Percentiles rank a stretch among this genome's conserved stretches.
phyloP scores from a whole-genome alignment of 495 filamentous ascomycete genomes.

The Stereocaulon alpinum region DNA sequence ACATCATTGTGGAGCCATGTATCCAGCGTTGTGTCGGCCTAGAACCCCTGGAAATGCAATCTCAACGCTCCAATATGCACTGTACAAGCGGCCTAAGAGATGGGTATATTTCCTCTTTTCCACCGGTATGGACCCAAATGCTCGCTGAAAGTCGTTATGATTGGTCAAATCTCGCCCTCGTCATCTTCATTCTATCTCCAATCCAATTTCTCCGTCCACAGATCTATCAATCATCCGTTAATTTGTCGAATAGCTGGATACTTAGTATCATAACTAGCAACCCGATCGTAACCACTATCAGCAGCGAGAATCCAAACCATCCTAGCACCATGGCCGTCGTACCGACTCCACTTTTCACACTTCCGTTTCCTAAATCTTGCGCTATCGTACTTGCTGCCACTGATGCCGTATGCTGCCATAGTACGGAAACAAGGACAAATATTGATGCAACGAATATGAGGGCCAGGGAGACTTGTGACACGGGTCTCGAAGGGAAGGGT shows the following conservation, averaged over 20 bases:
- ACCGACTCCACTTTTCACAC: slow-evolving; percentile 77
- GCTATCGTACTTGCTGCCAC: slow-evolving; percentile 88
- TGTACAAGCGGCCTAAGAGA: slow-evolving; percentile 13
- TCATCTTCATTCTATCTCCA: background rate
- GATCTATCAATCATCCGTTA: slow-evolving; percentile 38
- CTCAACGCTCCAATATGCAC: background rate
- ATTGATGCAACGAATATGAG: slow-evolving; percentile 58
- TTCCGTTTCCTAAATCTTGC: slow-evolving; percentile 91
- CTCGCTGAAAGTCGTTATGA: slow-evolving; percentile 7
- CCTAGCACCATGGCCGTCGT: slow-evolving; percentile 90
- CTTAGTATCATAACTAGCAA: slow-evolving; percentile 92
- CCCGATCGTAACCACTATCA: slow-evolving; percentile 91
- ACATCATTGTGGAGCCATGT: background rate
- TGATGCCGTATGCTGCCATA: slow-evolving; percentile 82
- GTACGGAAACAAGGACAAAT: slow-evolving; percentile 59
- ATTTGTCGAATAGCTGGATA: slow-evolving; percentile 55
- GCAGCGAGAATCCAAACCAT: slow-evolving; percentile 88
- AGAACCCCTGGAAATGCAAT: slow-evolving; percentile 17
- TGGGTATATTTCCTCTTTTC: slow-evolving; percentile 13
- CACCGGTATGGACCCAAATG: background rate
- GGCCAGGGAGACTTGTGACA: slow-evolving; percentile 55
- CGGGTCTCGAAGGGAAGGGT: slow-evolving; percentile 58
- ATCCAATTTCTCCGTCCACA: background rate
- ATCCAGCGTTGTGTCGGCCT: background rate
- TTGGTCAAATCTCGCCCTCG: background rate